Conservation (phyloP, 164 flowering plant species). For the Stephania yunnanensis region DNA sequence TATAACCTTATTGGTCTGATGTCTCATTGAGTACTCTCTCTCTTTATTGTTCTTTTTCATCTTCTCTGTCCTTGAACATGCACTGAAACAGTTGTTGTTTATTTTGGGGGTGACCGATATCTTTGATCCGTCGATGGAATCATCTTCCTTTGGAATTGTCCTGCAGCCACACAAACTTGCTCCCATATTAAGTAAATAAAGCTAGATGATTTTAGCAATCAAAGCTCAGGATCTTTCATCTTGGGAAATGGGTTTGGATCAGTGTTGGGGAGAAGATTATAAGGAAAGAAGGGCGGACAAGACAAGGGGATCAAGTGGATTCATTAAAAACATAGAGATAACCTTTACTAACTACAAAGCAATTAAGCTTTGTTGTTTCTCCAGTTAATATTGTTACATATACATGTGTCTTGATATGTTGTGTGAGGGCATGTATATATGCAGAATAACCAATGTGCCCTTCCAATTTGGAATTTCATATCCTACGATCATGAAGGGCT, state of each 20-base stretch:
- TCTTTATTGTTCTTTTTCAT: constrained; percentile 1
- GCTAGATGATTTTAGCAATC: not conserved
- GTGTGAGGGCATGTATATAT: not conserved
- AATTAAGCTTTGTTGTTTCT: not conserved
- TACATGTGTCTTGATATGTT: too few relatives aligned
- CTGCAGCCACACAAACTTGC: constrained; percentile 8
- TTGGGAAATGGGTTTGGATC: constrained; percentile 1
- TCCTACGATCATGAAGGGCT: too few relatives aligned
- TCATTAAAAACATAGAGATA: not conserved
- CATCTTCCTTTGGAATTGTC: not conserved
- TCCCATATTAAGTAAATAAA: constrained; percentile 11
- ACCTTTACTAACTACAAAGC: not conserved
- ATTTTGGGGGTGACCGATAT: not conserved
- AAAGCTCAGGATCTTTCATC: not conserved
- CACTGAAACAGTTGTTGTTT: too few relatives aligned
- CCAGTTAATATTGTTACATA: too few relatives aligned
- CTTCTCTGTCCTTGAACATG: not conserved
- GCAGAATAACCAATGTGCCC: not conserved
- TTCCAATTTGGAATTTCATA: too few relatives aligned
- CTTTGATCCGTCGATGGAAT: not conserved
- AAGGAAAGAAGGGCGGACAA: constrained; percentile 9
- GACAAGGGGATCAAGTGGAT: not conserved
- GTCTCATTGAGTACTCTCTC: not conserved
- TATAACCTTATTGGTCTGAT: constrained; percentile 3
- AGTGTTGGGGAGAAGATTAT: constrained; percentile 2